Base-by-base conservation (phyloP, 2,329 filamentous ascomycete genomes). In the Parastagonospora avenae region DNA sequence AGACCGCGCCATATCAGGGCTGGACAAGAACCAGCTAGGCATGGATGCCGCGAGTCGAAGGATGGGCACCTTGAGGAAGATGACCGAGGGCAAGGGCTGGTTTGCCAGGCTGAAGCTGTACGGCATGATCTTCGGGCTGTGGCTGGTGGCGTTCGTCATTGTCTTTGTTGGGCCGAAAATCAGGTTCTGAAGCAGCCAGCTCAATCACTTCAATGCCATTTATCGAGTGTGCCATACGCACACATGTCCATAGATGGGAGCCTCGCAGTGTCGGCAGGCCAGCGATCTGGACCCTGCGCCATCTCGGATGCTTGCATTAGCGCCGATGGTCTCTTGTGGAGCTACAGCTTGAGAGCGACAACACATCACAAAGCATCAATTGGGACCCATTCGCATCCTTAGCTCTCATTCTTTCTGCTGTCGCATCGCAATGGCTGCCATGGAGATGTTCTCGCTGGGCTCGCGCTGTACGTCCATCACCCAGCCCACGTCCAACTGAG, bases 21-120 rank as follows among this genome's bases (percentile, higher is more conserved):
- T 97, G 62, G 89, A 92, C 66, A 87, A 85, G 71, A 95, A 88
- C 63, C 86, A 88, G 52, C 76, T 81, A 39, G 87, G 87, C 14
- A 88, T 97, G 82, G 87, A 92, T 53, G 83, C 85, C 1, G 91
- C 92, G 3, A 85, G 85, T 46, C 83, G 85, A 57, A 80, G 85
- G 56, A 95, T 97, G 90, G 88, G 90, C 1, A 81, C 84, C 64
- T 73, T 97, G 68, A 80, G 85, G 61, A 82, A 82, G 45, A 91
- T 96, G 86, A 91, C 88, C 12, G 93, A 97, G 77, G 92, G 92
- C 3, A 87, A 88, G 70, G 92, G 92, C 0, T 95, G 89, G 89
- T 91, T 84, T 85, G 92, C 89, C 5, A 79, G 92, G 45, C 84
- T 96, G 79, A 80, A 93, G 75, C 79, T 97, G 54, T 96, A 94